Percentiles rank a stretch among this genome's conserved stretches.
Evolutionary conservation across 208 protist genomes (phyloP).

Genomic region (Zelonia costaricensis): DNA sequence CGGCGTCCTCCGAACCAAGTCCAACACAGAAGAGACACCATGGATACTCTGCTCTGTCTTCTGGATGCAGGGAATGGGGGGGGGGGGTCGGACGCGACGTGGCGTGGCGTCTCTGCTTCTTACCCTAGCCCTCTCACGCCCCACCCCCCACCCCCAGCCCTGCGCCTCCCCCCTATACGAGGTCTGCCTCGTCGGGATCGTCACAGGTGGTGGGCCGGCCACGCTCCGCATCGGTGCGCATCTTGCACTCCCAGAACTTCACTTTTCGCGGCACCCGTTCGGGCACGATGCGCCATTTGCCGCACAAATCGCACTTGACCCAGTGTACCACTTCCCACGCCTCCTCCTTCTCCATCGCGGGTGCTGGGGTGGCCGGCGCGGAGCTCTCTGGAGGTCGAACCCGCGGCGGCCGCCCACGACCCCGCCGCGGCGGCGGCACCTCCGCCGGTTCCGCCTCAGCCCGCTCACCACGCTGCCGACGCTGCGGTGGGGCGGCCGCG

Average conservation of each 20-base stretch:
- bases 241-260: conserved; percentile 66
- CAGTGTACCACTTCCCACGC: conserved; percentile 66
- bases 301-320: conserved; percentile 81
- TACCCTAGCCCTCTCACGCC: too few species aligned
- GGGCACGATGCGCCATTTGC: conserved; percentile 85
- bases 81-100: too few species aligned
- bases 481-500: not conserved
- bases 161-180: conserved; percentile 19
- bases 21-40: too few species aligned
- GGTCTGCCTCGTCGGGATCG: conserved; percentile 66
- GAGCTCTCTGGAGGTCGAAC: not conserved
- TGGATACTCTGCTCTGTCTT: too few species aligned
- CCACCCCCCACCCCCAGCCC: too few species aligned
- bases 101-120: too few species aligned
- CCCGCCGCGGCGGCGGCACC: not conserved
- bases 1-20: too few species aligned
- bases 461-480: conserved; percentile 7
- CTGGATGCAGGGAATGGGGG: too few species aligned
- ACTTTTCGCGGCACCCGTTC: conserved; percentile 31
- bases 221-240: conserved; percentile 48
- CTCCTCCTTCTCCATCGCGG: not conserved
- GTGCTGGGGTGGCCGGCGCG: not conserved
- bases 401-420: not conserved
- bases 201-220: conserved; percentile 52
- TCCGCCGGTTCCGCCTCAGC: not conserved